Evolutionary conservation across 2,329 filamentous ascomycete genomes (phyloP), one percentile per base, ranked within the genome.

Genomic region (Alternaria novae-zelandiae): DNA sequence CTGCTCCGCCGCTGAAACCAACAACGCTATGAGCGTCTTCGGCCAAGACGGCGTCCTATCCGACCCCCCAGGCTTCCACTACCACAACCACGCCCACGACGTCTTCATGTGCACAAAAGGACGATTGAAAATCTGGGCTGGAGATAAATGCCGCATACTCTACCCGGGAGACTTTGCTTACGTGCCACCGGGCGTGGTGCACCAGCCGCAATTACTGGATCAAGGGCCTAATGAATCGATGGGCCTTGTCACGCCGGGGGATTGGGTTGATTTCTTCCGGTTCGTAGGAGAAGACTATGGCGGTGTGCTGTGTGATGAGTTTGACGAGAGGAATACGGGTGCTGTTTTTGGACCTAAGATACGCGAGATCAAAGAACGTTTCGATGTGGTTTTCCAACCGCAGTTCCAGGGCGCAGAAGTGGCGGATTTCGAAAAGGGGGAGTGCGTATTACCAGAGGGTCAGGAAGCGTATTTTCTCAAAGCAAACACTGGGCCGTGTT

Each of bases 91-190:
- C 1, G 69, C 69, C 4, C 69, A 71, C 50, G 69, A 71, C 43
- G 66, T 70, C 6, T 71, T 71, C 64, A 67, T 71, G 60, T 70
- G 68, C 26, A 71, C 69, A 25, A 67, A 64, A 49, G 69, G 69
- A 2, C 63, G 61, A 3, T 21, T 71, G 11, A 70, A 70, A 36
- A 26, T 71, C 15, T 70, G 68, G 68, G 61, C 63, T 6, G 66
- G 63, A 4, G 61, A 71, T n/a, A 60, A 59, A 13, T 71, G 69
- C 51, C 62, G 60, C 17, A 66, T 71, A n/a, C 54, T 71, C 0
- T 53, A 63, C 9, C 68, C 69, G 1, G 69, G 69, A 10, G 69
- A 71, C 30, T 71, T 71, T 30, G 67, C 66, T 6, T 70, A 71
- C 46, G 68, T 69, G 1, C 69, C 69, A 12, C 68, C 69, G 2